A percentile compares a stretch with the other conserved stretches of the same genome.
Evolutionary conservation across 129 eudicot genomes (phyloP).

Genomic region (Glebionis coronaria): DNA sequence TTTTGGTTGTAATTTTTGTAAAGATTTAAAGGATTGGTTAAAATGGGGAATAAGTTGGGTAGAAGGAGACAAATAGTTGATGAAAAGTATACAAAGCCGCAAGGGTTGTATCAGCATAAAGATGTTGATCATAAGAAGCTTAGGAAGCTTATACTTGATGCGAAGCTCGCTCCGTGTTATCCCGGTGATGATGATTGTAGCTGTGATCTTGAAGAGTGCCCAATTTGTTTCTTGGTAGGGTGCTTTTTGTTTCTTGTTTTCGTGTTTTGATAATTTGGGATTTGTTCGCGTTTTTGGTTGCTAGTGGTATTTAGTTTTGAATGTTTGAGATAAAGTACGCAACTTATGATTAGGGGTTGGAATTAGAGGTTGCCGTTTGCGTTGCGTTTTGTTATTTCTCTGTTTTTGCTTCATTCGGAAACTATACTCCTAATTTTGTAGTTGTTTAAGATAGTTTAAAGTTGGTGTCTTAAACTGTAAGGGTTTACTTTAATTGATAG

Average conservation of each 20-base stretch:
- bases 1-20: slow-evolving; percentile 13
- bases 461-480: neutral
- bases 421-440: no score
- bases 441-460: no score
- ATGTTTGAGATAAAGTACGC: no score
- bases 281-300: neutral
- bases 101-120: slow-evolving; percentile 90
- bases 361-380: no score
- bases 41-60: slow-evolving; percentile 97
- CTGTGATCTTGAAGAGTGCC: slow-evolving; percentile 92
- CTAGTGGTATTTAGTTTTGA: no score
- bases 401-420: no score
- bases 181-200: slow-evolving; percentile 88
- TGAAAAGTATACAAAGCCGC: slow-evolving; percentile 93
- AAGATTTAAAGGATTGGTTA: neutral
- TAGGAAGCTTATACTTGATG: slow-evolving; percentile 89
- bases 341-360: no score
- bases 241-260: slow-evolving; percentile 18
- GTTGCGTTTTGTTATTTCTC: no score
- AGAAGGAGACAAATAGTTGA: slow-evolving; percentile 83
- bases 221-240: slow-evolving; percentile 98
- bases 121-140: slow-evolving; percentile 98
- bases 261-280: neutral
- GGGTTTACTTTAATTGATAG: neutral
- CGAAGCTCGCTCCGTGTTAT: slow-evolving; percentile 93